Evolutionary conservation across 2,329 filamentous ascomycete species (phyloP).

Genomic region (Aspergillus quadrilineatus): DNA sequence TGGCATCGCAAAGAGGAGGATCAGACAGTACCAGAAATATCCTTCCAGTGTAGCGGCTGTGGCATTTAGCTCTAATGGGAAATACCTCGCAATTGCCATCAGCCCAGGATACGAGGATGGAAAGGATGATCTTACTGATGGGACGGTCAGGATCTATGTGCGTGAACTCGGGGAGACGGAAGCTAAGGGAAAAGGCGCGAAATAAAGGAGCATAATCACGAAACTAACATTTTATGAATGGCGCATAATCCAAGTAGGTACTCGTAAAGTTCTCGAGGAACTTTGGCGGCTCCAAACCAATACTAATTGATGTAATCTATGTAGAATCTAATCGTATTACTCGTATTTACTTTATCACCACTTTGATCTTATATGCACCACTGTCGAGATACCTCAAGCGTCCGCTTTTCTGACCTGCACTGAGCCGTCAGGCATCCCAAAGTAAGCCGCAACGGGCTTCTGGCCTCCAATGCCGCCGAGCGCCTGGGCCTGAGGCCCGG

Average conservation of each 20-base stretch:
- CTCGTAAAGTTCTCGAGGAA: conserved; percentile 1
- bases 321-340: conserved; percentile 23
- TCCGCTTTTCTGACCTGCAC: conserved; percentile 57
- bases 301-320: conserved; percentile 10
- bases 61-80: conserved; percentile 74
- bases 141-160: conserved; percentile 73
- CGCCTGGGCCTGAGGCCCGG: conserved; percentile 67
- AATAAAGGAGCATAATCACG: conserved; percentile 43
- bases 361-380: conserved; percentile 1
- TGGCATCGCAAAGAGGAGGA: conserved; percentile 81
- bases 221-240: conserved; percentile 16
- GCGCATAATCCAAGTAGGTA: conserved; percentile 6
- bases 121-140: conserved; percentile 71
- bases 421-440: conserved; percentile 78
- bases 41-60: conserved; percentile 74
- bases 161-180: conserved; percentile 83
- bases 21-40: conserved; percentile 85
- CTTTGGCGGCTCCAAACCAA: neutral
- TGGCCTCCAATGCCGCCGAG: conserved; percentile 69
- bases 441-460: conserved; percentile 92
- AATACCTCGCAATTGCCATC: conserved; percentile 73
- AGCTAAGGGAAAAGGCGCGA: conserved; percentile 78
- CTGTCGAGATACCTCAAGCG: conserved; percentile 12
- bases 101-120: conserved; percentile 88
- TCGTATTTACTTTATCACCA: conserved; percentile 9